Evolutionary conservation across 2,329 filamentous ascomycete species (phyloP).

Genomic region (Thielaviopsis ethacetica): DNA sequence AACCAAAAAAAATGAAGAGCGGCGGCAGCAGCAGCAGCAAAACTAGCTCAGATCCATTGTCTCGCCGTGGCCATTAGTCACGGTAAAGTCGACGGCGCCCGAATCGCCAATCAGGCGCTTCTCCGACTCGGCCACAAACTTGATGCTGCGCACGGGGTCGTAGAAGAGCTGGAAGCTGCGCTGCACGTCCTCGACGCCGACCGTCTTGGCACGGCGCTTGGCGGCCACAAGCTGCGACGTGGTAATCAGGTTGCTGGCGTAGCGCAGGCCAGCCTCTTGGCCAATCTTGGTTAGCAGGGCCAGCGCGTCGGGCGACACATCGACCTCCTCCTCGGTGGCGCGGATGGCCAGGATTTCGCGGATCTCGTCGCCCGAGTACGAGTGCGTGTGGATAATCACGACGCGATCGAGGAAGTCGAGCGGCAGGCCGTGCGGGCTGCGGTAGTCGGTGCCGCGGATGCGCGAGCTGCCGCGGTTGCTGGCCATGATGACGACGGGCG

Average conservation of each 20-base stretch:
- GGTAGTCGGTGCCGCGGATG: constrained; percentile 87
- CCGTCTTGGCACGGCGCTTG: constrained; percentile 73
- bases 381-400: constrained; percentile 85
- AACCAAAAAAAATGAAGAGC: background rate
- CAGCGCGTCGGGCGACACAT: constrained; percentile 75
- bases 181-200: constrained; percentile 77
- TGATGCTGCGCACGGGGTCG: constrained; percentile 72
- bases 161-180: constrained; percentile 90
- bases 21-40: background rate
- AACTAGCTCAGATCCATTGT: constrained; percentile 30
- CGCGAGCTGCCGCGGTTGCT: constrained; percentile 85
- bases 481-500: constrained; percentile 97
- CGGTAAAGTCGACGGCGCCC: constrained; percentile 58
- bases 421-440: constrained; percentile 81
- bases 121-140: constrained; percentile 81
- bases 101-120: constrained; percentile 82
- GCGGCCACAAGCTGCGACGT: constrained; percentile 76
- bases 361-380: constrained; percentile 72
- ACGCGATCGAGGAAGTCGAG: constrained; percentile 93
- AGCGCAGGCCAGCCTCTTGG: constrained; percentile 76
- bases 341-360: constrained; percentile 83
- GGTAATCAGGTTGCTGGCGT: constrained; percentile 95
- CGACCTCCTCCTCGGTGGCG: constrained; percentile 90
- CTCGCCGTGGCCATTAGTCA: constrained; percentile 36
- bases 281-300: constrained; percentile 92